Percentiles rank a stretch among this genome's conserved stretches.
phyloP scores from a whole-genome alignment of 2,329 filamentous ascomycete species.

The Rutstroemia sp. region DNA sequence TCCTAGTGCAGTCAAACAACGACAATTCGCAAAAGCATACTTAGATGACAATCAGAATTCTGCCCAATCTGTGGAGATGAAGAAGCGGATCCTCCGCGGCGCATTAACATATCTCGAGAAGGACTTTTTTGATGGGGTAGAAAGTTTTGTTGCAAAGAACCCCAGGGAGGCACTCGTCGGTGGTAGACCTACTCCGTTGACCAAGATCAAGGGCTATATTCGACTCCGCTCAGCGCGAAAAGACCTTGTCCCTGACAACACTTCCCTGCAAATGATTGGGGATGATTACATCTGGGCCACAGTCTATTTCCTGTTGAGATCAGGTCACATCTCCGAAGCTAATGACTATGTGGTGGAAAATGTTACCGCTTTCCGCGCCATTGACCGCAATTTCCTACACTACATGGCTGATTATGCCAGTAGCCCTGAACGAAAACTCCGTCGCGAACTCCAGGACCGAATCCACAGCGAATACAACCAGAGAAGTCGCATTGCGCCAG shows the following conservation, averaged over 20 bases:
- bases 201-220: constrained; percentile 89
- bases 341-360: constrained; percentile 78
- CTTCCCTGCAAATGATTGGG: constrained; percentile 70
- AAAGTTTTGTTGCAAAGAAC: constrained; percentile 70
- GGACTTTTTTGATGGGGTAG: constrained; percentile 71
- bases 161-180: constrained; percentile 84
- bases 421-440: constrained; percentile 68
- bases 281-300: constrained; percentile 90
- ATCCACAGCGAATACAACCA: constrained; percentile 89
- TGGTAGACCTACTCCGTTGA: constrained; percentile 78
- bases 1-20: constrained; percentile 61
- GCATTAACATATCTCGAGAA: constrained; percentile 75
- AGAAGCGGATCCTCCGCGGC: constrained; percentile 72
- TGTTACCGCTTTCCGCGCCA: constrained; percentile 73
- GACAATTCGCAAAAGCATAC: constrained; percentile 70
- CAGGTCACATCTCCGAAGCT: constrained; percentile 77
- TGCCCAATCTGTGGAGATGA: constrained; percentile 54
- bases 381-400: constrained; percentile 82
- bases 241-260: constrained; percentile 75
- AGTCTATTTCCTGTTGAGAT: constrained; percentile 83
- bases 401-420: constrained; percentile 83
- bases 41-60: constrained; percentile 67
- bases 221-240: constrained; percentile 72
- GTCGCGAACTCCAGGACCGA: constrained; percentile 71
- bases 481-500: constrained; percentile 73